Evolutionary conservation across 306 rosid species (phyloP), one percentile per base, ranked within the genome.

Genomic region (Cajanus cajan): DNA sequence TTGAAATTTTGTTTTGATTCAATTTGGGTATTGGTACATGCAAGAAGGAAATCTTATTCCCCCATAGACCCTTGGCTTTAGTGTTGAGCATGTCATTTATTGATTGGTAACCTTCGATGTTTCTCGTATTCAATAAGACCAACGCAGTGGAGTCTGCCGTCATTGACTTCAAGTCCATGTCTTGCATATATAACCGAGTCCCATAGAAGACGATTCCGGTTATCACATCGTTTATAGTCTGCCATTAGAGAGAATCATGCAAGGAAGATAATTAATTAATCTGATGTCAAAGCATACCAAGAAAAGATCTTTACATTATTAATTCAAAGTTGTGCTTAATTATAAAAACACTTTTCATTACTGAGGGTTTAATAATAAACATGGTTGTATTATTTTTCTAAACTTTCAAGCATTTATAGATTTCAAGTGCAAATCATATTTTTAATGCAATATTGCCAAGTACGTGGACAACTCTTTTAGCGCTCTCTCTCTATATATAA

Each of bases 171-270:
- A 48, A 37, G 36, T 71, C 71, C 47, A 63, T 50, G 4, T 86
- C 82, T 77, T 91, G 77, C 90, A 91, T 89, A 73, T 87, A 89
- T 37, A 89, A 37, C 16, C 94, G 76, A 18, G 77, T 80, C 8
- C 89, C 96, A 10, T 61, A 74, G 65, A 88, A 85, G 36, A 86
- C 65, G 7, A 85, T 63, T 78, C 93, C 90, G 12, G 85, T 50
- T 0, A 86, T 58, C 47, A 86, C 90, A 85, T 89, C 96, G 25
- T 91, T 89, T 51, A 82, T 8, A 0, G 90, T 91, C 92, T 91
- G 67, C 36, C 82, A 41, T 68, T 61, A 6, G 0, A 40, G 11
- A 44, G 13, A 55, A 81, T 2, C 62, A 52, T 8, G 13, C 4
- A 11, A 12, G 4, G n/a, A 55, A 33, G n/a, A 71, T 47, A n/a